Percentiles rank a stretch among this genome's conserved stretches.
phyloP scores from a whole-genome alignment of 169 alveolate species.

The Plasmodium cynomolgi region DNA sequence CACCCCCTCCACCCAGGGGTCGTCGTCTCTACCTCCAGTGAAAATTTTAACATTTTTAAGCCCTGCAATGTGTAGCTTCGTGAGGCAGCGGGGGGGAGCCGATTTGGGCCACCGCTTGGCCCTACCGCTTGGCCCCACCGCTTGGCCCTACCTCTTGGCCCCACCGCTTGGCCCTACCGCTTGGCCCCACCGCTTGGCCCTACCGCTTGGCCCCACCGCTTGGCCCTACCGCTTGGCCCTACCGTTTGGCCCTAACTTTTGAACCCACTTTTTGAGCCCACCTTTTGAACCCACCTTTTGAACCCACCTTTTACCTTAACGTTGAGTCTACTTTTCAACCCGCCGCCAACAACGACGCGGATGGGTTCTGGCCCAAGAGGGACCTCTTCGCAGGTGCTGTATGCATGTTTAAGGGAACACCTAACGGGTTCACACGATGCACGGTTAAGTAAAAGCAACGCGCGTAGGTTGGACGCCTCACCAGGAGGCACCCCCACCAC shows the following conservation, averaged over 20 bases:
- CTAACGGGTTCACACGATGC: not conserved
- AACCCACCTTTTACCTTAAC: not conserved
- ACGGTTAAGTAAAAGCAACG: not conserved
- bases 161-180: not conserved
- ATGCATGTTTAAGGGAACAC: not conserved
- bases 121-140: not conserved
- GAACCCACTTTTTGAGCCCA: not conserved
- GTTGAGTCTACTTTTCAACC: not conserved
- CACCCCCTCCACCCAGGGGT: conserved; percentile 84
- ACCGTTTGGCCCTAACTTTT: too few relatives aligned
- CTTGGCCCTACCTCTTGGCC: not conserved
- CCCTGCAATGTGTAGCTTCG: conserved; percentile 71
- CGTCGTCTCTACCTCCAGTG: conserved; percentile 80
- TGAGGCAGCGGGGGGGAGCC: not conserved
- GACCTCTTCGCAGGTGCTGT: too few relatives aligned
- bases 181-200: not conserved
- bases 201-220: not conserved
- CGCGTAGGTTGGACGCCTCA: too few relatives aligned
- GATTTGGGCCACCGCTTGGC: not conserved
- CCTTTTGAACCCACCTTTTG: not conserved
- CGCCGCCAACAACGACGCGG: not conserved
- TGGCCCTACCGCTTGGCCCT: not conserved
- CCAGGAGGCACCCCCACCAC: too few relatives aligned
- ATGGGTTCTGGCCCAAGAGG: too few relatives aligned
- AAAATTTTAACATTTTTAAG: conserved; percentile 83